Base-by-base conservation (phyloP, 345 rosid species). In the Cochlearia excelsa region DNA sequence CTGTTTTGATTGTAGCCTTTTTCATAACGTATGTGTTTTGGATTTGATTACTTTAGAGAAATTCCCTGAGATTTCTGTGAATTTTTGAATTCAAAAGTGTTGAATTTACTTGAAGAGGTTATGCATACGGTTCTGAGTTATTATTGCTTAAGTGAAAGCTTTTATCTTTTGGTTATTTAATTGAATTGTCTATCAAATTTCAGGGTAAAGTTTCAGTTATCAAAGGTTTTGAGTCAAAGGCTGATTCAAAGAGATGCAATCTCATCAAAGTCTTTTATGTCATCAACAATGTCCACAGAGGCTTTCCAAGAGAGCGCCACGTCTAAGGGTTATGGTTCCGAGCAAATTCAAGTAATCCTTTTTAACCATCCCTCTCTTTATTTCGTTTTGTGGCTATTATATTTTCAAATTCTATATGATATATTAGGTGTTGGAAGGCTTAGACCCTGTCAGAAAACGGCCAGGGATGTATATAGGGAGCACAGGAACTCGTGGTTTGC, bases 391-490 rank as follows among this genome's bases (percentile, higher is more conserved):
- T 31, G 26, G 26, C 11, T 6, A 45, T 46, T 41, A 6, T 45
- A 26, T 3, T 7, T 31, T 34, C 27, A 3, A 28, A 30, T 46
- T 38, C 11, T 51, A 42, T 69, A 7, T 51, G 49, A 29, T 66
- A 37, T 48, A 55, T 40, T 71, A 94, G 99, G 99, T 94, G 49
- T 76, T 94, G 71, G 95, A 94, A 81, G 99, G 99, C 5, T 77
- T 94, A 37, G 99, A 94, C 46, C 95, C 99, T 48, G 99, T 94
- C 4, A 81, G 99, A 55, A 94, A 90, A 76, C 82, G 99, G 69
- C 99, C 99, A 3, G 99, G 96, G 38, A 93, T 93, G 99, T 93
- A 93, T 54, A 93, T 93, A 33, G 99, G 99, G 48, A 93, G 97
- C 66, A 93, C 99, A 1, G 99, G 99, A 47, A 69, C 88, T 70